phyloP scores from a whole-genome alignment of 441 rosid species.

The Adansonia madagascariensis region DNA sequence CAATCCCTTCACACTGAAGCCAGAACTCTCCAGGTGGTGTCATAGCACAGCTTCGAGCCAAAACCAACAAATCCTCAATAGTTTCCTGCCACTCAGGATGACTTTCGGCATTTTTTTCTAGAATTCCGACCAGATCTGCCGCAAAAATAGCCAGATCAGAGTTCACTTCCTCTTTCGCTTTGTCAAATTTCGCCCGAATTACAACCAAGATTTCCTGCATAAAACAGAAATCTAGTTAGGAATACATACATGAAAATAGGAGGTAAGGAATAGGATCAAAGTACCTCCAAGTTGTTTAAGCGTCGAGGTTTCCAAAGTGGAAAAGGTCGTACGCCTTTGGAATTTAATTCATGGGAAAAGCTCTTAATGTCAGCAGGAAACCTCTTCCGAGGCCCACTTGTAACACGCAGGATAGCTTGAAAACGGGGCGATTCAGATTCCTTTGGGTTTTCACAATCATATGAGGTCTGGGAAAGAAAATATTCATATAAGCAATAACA shows the following conservation, averaged over 20 bases:
- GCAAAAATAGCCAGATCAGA: constrained; percentile 95
- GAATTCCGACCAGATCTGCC: constrained; percentile 92
- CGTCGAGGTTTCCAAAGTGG: constrained; percentile 96
- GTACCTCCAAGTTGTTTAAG: constrained; percentile 85
- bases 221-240: constrained; percentile 35
- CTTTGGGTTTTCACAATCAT: constrained; percentile 76
- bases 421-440: constrained; percentile 99
- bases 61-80: constrained; percentile 86
- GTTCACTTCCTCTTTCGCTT: constrained; percentile 98
- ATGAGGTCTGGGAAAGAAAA: constrained; percentile 48
- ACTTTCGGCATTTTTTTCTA: constrained; percentile 89
- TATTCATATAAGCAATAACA: constrained; percentile 23
- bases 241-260: constrained; percentile 24
- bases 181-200: constrained; percentile 89
- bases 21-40: constrained; percentile 90
- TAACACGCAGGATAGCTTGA: constrained; percentile 94
- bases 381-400: constrained; percentile 93
- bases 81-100: constrained; percentile 99
- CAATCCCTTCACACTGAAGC: constrained; percentile 99
- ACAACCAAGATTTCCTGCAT: constrained; percentile 78
- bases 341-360: constrained; percentile 94
- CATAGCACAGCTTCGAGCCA: constrained; percentile 98
- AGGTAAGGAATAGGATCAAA: constrained; percentile 22
- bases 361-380: constrained; percentile 84
- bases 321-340: constrained; percentile 95